phyloP scores from a whole-genome alignment of 2,329 filamentous ascomycete genomes.

The Grosmannia clavigera region DNA sequence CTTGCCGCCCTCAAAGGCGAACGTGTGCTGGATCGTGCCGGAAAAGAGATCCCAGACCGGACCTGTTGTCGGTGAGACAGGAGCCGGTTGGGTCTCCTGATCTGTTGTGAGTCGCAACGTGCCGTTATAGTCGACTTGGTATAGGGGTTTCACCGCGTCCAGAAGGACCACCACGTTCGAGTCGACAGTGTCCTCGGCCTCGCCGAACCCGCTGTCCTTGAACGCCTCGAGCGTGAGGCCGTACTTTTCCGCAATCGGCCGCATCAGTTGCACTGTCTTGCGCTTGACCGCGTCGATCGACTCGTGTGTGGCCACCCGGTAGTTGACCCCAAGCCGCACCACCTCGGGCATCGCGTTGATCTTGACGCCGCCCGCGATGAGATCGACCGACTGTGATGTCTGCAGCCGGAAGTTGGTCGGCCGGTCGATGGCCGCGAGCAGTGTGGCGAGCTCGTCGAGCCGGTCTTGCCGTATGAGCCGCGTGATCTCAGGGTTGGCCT shows the following conservation, averaged over 20 bases:
- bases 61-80: conserved; percentile 21
- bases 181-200: not conserved
- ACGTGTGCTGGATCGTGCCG: conserved; percentile 18
- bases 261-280: conserved; percentile 35
- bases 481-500: conserved; percentile 26
- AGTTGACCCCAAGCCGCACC: conserved; percentile 45
- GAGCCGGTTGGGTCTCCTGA: conserved; percentile 21
- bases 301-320: conserved; percentile 45
- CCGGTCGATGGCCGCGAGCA: conserved; percentile 26
- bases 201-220: conserved; percentile 5
- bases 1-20: conserved; percentile 7
- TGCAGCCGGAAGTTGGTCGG: conserved; percentile 39
- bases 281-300: conserved; percentile 34
- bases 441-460: conserved; percentile 27
- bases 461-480: conserved; percentile 6
- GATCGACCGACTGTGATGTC: conserved; percentile 48
- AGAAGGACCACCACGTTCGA: too few relatives aligned
- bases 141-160: conserved; percentile 16
- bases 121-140: conserved; percentile 28
- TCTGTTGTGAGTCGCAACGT: conserved; percentile 23
- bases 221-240: conserved; percentile 44
- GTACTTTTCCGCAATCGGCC: conserved; percentile 39
- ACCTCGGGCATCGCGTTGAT: conserved; percentile 55
- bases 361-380: conserved; percentile 51
- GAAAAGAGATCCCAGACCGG: conserved; percentile 18